Base-by-base conservation (phyloP, 257 asterid species). In the Nicotiana otophora region DNA sequence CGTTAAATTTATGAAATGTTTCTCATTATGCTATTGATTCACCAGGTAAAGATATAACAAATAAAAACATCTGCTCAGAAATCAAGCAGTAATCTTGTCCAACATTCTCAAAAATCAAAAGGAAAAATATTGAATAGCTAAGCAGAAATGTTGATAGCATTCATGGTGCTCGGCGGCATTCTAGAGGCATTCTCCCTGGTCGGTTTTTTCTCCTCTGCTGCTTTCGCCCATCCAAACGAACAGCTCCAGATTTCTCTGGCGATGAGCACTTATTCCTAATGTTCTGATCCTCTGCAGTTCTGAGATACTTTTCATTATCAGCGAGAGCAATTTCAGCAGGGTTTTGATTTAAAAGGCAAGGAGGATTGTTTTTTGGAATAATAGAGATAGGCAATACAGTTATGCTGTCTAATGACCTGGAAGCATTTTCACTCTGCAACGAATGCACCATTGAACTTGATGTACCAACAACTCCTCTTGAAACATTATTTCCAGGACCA, bases 251-350 rank as follows among this genome's bases (percentile, higher is more conserved):
- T 63, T 48, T 88, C 55, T 77, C 85, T 48, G 57, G 78, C 3
- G 63, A 63, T 26, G 62, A 75, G 16, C 34, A 83, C 83, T 65
- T 86, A 76, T 82, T 89, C 75, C 82, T 74, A 9, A 77, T n/a
- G 65, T 63, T 86, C 78, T 92, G 81, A 81, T 89, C 95, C 82
- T 80, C 87, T 5, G 86, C 87, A 63, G 84, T 68, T 55, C 91
- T 81, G 0, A 92, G 92, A 84, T 60, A 93, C 54, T 91, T 90
- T 77, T 88, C 86, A 58, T 91, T 88, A 36, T 86, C 89, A 10
- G 90, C 93, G n/a, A 83, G 4, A 85, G 89, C 88, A 80, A 94
- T 90, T 23, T 96, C 98, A 57, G 91, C 93, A 11, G 99, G 99
- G 85, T 92, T 95, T 57, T 83, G 82, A 79, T 95, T 93, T 15